Percentiles rank a stretch among this genome's conserved stretches.
phyloP scores from a whole-genome alignment of 2,329 filamentous ascomycete species.

The Colletotrichum abscissum region DNA sequence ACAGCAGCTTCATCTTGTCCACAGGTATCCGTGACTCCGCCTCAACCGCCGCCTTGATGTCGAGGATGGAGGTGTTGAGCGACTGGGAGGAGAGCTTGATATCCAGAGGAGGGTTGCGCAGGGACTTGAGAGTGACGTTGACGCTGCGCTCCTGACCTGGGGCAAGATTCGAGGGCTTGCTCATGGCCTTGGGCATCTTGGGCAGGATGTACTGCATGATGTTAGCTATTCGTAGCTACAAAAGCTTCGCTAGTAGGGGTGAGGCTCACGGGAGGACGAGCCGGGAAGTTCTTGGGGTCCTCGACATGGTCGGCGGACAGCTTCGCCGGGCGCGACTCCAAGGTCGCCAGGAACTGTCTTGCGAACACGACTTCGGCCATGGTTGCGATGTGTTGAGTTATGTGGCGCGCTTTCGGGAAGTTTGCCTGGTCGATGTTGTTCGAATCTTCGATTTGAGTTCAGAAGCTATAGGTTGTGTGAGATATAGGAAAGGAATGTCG shows the following conservation, averaged over 20 bases:
- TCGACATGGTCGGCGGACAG: conserved; percentile 91
- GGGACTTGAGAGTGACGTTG: conserved; percentile 76
- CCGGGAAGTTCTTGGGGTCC: conserved; percentile 82
- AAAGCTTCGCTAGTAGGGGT: conserved; percentile 23
- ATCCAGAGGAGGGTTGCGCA: conserved; percentile 79
- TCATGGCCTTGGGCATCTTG: conserved; percentile 70
- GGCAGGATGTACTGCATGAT: conserved; percentile 75
- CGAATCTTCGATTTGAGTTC: neutral
- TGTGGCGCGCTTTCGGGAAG: neutral
- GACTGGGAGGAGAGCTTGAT: conserved; percentile 73
- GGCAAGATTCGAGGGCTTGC: conserved; percentile 57
- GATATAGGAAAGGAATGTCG: neutral
- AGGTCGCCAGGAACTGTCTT: conserved; percentile 81
- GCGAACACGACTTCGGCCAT: conserved; percentile 91
- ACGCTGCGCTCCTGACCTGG: conserved; percentile 65
- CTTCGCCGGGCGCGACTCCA: conserved; percentile 84
- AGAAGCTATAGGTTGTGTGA: neutral
- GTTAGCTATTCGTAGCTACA: conserved; percentile 17
- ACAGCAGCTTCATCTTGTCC: conserved; percentile 88
- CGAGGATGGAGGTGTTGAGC: conserved; percentile 78
- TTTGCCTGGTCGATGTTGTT: neutral
- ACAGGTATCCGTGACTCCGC: conserved; percentile 70
- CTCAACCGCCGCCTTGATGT: conserved; percentile 79
- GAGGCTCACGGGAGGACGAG: conserved; percentile 77
- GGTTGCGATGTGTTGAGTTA: conserved; percentile 37